Conservation (phyloP, 129 eudicot species). For the Erigeron canadensis region DNA sequence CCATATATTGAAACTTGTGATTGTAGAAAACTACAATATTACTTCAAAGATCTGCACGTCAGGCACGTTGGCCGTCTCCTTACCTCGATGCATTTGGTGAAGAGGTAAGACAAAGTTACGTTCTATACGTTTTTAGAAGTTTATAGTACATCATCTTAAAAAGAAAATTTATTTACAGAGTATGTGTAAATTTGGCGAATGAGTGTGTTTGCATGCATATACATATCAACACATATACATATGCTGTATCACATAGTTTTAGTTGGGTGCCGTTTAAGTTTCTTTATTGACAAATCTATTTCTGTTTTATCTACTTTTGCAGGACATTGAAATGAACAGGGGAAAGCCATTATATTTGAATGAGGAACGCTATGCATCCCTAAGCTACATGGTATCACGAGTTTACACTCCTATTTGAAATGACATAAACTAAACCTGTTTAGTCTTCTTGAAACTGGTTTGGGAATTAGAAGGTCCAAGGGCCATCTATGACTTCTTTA, state of each 20-base stretch:
- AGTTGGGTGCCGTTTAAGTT: too few species aligned
- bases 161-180: too few species aligned
- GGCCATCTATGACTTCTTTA: too few species aligned
- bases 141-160: neutral
- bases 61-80: constrained; percentile 96
- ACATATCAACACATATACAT: too few species aligned
- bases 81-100: constrained; percentile 92
- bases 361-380: constrained; percentile 87
- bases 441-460: neutral
- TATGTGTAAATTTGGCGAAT: too few species aligned
- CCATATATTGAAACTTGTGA: neutral
- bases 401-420: neutral
- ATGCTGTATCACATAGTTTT: too few species aligned
- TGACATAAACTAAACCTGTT: neutral
- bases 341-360: constrained; percentile 91
- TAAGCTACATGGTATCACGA: constrained; percentile 70
- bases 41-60: constrained; percentile 95
- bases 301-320: constrained; percentile 17
- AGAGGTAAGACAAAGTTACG: constrained; percentile 57
- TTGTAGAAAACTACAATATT: constrained; percentile 78
- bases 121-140: neutral
- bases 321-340: constrained; percentile 87
- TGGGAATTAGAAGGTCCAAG: too few species aligned
- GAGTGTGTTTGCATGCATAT: too few species aligned
- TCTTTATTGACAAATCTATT: too few species aligned